phyloP scores from a whole-genome alignment of 139 green algal genomes.

The Chlamydomonas sp. region DNA sequence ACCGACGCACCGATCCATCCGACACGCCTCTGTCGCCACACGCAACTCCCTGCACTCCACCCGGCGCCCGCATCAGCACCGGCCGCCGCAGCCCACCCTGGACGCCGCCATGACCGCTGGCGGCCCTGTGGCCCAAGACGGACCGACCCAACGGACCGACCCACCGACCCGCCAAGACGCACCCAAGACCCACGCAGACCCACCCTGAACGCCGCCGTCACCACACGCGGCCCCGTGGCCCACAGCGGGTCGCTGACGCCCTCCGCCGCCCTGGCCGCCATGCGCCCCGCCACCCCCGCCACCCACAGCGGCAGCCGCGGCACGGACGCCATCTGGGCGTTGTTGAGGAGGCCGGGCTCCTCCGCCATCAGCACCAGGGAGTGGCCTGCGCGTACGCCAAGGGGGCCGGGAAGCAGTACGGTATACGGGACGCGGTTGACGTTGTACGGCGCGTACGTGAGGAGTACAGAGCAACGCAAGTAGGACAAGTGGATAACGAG shows the following conservation, averaged over 20 bases:
- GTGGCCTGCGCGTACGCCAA: conserved; percentile 1
- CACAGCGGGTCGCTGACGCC: conserved; percentile 26
- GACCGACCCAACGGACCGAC: background rate
- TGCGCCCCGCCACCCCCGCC: background rate
- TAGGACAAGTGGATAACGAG: background rate
- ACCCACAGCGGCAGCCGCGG: conserved; percentile 55
- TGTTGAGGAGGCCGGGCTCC: conserved; percentile 48
- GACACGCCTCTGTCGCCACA: too few relatives aligned
- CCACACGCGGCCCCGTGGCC: conserved; percentile 25
- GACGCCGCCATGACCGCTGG: too few relatives aligned
- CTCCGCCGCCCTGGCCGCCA: background rate
- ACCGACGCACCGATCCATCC: too few relatives aligned
- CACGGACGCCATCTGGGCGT: conserved; percentile 61
- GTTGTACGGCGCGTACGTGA: background rate
- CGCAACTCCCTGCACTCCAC: too few relatives aligned
- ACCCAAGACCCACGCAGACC: background rate
- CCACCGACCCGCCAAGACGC: too few relatives aligned
- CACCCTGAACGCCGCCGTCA: conserved; percentile 27
- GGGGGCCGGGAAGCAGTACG: too few relatives aligned
- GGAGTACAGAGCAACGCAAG: background rate
- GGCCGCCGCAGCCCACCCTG: too few relatives aligned
- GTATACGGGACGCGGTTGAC: background rate
- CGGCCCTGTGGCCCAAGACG: too few relatives aligned
- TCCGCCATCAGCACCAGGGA: conserved; percentile 53
- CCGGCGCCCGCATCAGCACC: too few relatives aligned